Conservation (phyloP, 306 rosid genomes). For the Sophora flavescens region DNA sequence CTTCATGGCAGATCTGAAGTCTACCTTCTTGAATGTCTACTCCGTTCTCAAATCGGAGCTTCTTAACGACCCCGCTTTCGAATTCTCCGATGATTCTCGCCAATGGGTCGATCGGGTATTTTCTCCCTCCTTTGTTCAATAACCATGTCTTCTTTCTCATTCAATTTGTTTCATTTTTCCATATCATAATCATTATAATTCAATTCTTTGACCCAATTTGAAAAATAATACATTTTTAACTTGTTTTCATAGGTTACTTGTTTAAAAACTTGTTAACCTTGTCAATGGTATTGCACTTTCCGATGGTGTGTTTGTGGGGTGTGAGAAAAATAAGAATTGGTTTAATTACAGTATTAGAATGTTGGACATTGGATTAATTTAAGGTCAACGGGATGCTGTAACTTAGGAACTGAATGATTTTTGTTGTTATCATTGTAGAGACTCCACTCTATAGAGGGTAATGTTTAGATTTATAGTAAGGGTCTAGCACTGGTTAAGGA, state of each 20-base stretch:
- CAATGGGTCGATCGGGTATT: slow-evolving; percentile 77
- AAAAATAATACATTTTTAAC: neutral
- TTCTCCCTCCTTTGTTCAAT: neutral
- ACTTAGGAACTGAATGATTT: too few relatives aligned
- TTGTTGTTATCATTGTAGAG: too few relatives aligned
- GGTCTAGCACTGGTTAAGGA: too few relatives aligned
- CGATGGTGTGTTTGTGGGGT: too few relatives aligned
- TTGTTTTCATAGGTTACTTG: neutral
- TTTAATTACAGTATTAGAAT: slow-evolving; percentile 11
- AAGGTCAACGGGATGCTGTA: neutral
- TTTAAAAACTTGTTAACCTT: neutral
- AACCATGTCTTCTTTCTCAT: too few relatives aligned
- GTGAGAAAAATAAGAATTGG: neutral
- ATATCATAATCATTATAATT: too few relatives aligned
- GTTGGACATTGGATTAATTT: neutral
- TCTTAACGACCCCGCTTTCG: slow-evolving; percentile 78
- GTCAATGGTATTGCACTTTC: neutral
- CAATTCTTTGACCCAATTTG: neutral
- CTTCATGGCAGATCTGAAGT: slow-evolving; percentile 80
- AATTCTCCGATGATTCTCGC: slow-evolving; percentile 69
- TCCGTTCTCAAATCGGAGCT: slow-evolving; percentile 76
- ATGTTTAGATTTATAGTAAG: neutral
- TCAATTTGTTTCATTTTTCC: neutral
- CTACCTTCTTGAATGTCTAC: slow-evolving; percentile 76
- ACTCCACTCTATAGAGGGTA: too few relatives aligned